phyloP scores from a whole-genome alignment of 306 rosid species.

The Sindora glabra region DNA sequence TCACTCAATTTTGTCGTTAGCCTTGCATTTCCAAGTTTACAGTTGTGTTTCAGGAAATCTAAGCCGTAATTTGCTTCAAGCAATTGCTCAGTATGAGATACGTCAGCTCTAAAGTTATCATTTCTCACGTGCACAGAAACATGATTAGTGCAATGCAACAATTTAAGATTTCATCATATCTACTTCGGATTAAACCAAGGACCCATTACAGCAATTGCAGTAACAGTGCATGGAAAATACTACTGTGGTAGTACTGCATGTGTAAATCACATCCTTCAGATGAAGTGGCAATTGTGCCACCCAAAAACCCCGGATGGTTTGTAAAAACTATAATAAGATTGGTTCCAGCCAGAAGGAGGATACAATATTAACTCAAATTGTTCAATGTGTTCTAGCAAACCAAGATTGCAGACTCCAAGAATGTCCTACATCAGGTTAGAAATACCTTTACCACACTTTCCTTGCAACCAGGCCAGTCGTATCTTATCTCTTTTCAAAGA shows the following conservation, averaged over 20 bases:
- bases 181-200: not conserved
- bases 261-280: not conserved
- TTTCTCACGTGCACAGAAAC: no score
- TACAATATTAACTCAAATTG: not conserved
- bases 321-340: not conserved
- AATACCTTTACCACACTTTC: conserved; percentile 38
- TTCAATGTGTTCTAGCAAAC: not conserved
- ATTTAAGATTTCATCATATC: not conserved
- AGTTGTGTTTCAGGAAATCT: no score
- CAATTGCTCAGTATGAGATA: no score
- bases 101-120: no score
- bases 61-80: no score
- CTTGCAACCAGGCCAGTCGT: conserved; percentile 60
- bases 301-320: not conserved
- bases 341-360: conserved; percentile 17
- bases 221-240: not conserved
- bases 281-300: not conserved
- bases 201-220: not conserved
- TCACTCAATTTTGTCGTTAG: no score
- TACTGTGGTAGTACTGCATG: not conserved
- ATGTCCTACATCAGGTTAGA: conserved; percentile 12
- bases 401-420: conserved; percentile 4
- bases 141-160: no score
- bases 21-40: no score
- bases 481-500: conserved; percentile 49